These are phyloP conservation scores for Dactylorhiza incarnata DNA, from an alignment of 106 monocot genomes.

Conservation along the genomic window DNA sequence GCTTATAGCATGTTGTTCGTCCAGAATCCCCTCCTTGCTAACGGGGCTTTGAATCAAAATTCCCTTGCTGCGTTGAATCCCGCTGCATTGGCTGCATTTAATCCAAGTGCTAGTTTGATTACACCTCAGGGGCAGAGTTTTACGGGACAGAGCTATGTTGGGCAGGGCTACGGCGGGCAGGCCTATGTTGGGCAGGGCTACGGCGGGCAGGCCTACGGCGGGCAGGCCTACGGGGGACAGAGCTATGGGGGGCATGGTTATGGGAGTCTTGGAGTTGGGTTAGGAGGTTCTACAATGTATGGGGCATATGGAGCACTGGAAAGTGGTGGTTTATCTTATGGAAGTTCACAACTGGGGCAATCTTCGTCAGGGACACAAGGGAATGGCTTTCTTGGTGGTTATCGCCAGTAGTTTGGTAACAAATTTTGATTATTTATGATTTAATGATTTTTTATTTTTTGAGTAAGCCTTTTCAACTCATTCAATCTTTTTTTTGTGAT, in stretches of 20 bases:
- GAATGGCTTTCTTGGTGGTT: not conserved
- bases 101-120: slow-evolving; percentile 12
- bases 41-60: slow-evolving; percentile 9
- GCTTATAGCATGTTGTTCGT: slow-evolving; percentile 15
- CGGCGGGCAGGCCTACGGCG: not conserved
- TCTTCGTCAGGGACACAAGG: not conserved
- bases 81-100: slow-evolving; percentile 8
- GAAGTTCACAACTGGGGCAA: slow-evolving; percentile 3
- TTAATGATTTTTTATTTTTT: not conserved
- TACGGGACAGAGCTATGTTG: not conserved
- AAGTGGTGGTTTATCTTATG: slow-evolving; percentile 3
- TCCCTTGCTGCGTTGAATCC: slow-evolving; percentile 14
- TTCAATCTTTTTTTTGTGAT: not conserved
- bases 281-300: not conserved
- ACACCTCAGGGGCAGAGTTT: slow-evolving; percentile 10
- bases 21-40: slow-evolving; percentile 18
- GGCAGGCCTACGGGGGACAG: slow-evolving; percentile 4
- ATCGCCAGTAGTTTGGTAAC: slow-evolving; percentile 5
- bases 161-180: not conserved
- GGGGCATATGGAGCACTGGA: not conserved
- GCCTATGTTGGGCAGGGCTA: not conserved
- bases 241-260: not conserved
- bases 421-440: not conserved
- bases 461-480: not conserved
- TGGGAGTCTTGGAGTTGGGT: slow-evolving; percentile 1